phyloP scores from a whole-genome alignment of 805 yeast species.

The Saccharomycopsis capsularis region DNA sequence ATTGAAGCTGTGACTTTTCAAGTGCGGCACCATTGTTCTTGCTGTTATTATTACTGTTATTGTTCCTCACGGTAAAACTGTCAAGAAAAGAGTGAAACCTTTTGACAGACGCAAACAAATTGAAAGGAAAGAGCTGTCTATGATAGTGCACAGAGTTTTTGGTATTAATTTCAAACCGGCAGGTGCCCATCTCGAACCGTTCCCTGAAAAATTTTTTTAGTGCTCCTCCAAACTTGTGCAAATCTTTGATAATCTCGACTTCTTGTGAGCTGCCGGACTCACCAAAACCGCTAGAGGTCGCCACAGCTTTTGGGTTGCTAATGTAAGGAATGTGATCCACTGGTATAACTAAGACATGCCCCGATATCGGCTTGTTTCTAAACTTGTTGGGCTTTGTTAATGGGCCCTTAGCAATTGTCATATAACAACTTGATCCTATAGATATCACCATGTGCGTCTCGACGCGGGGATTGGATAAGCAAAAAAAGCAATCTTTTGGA shows the following conservation, averaged over 20 bases:
- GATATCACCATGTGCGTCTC: slow-evolving; percentile 77
- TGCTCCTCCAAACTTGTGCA: slow-evolving; percentile 26
- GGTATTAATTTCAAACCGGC: slow-evolving; percentile 66
- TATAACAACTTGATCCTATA: slow-evolving; percentile 57
- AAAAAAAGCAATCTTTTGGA: slow-evolving; percentile 70
- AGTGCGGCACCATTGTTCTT: slow-evolving; percentile 18
- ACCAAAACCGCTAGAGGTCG: neutral
- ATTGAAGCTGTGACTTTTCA: slow-evolving; percentile 41
- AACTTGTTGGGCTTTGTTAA: slow-evolving; percentile 41
- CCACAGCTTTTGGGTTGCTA: neutral
- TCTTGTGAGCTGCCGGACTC: slow-evolving; percentile 5
- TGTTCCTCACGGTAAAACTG: slow-evolving; percentile 29
- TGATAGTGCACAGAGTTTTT: slow-evolving; percentile 65
- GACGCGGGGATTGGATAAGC: slow-evolving; percentile 70
- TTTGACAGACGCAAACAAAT: slow-evolving; percentile 34
- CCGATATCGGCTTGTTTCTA: slow-evolving; percentile 50
- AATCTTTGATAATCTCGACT: slow-evolving; percentile 22
- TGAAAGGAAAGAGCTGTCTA: slow-evolving; percentile 67
- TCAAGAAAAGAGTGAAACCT: slow-evolving; percentile 42
- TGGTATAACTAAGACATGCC: slow-evolving; percentile 78
- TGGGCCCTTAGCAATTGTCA: slow-evolving; percentile 86
- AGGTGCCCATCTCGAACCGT: slow-evolving; percentile 40
- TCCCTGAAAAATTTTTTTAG: slow-evolving; percentile 43
- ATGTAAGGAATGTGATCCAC: slow-evolving; percentile 55
- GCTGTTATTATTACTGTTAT: slow-evolving; percentile 1